A percentile compares a stretch with the other conserved stretches of the same genome.
phyloP scores from a whole-genome alignment of 371 early-diverging fungal species.

The Polyrhizophydium stewartii region DNA sequence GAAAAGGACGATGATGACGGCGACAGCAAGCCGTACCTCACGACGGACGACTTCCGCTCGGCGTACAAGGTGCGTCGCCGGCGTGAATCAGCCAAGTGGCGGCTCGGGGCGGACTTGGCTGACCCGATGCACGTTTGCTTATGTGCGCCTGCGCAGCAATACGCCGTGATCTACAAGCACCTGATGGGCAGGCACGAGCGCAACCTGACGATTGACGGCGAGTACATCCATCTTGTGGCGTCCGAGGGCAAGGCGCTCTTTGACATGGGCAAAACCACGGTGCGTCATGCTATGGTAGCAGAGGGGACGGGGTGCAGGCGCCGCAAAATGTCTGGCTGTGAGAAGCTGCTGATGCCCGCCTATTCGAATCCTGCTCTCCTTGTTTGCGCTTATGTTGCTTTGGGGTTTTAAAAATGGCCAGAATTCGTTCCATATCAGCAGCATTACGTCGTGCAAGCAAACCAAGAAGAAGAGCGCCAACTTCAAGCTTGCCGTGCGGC shows the following conservation, averaged over 20 bases:
- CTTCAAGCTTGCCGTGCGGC: slow-evolving; percentile 66
- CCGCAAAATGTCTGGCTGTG: too few species aligned
- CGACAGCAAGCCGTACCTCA: slow-evolving; percentile 22
- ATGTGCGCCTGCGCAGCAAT: slow-evolving; percentile 41
- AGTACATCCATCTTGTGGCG: slow-evolving; percentile 86
- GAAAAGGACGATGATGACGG: slow-evolving; percentile 23
- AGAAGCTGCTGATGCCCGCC: slow-evolving; percentile 6
- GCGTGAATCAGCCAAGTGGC: background rate
- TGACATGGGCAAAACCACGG: slow-evolving; percentile 65
- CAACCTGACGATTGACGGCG: slow-evolving; percentile 89
- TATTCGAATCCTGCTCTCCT: background rate
- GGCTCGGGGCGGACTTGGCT: too few species aligned
- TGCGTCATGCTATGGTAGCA: background rate
- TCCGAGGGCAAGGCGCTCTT: slow-evolving; percentile 76
- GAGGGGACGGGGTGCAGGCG: too few species aligned
- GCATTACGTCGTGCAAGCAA: slow-evolving; percentile 72
- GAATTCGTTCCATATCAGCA: slow-evolving; percentile 75
- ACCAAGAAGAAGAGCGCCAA: slow-evolving; percentile 67
- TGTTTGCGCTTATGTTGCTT: background rate
- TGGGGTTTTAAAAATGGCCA: slow-evolving; percentile 11
- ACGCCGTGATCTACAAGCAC: slow-evolving; percentile 65
- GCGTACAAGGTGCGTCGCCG: slow-evolving; percentile 31
- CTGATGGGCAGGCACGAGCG: slow-evolving; percentile 81
- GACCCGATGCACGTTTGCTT: too few species aligned
- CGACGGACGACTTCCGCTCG: slow-evolving; percentile 36